Conservation (phyloP, 2,329 filamentous ascomycete genomes). For the Diaporthe ampelina region DNA sequence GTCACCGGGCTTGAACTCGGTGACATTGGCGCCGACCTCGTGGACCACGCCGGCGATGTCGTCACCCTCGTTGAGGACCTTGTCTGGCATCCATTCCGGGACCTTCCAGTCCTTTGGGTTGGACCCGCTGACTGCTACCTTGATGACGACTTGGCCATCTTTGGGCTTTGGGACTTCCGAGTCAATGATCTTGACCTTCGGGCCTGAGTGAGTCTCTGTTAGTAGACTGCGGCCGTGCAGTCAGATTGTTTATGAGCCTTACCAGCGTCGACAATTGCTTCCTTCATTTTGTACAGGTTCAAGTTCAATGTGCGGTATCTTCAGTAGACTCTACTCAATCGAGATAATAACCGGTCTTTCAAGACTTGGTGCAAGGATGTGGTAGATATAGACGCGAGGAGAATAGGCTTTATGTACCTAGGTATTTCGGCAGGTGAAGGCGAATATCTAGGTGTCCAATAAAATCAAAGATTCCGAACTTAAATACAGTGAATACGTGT, state of each 20-base stretch:
- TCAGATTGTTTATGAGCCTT: background rate
- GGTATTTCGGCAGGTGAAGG: background rate
- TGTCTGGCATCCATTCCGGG: constrained; percentile 44
- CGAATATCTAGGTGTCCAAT: background rate
- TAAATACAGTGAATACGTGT: background rate
- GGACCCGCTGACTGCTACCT: constrained; percentile 58
- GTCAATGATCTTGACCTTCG: constrained; percentile 55
- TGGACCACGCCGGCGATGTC: constrained; percentile 70
- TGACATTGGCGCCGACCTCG: constrained; percentile 66
- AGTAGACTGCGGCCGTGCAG: background rate
- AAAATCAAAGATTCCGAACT: background rate
- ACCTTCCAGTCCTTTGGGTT: constrained; percentile 65
- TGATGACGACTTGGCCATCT: constrained; percentile 57
- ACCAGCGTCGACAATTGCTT: constrained; percentile 35
- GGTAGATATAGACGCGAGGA: background rate
- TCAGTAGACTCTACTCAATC: background rate
- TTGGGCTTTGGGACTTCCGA: constrained; percentile 55
- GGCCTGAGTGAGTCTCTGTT: constrained; percentile 43
- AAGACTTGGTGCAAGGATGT: background rate
- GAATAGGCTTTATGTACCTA: background rate
- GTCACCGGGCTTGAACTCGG: constrained; percentile 70
- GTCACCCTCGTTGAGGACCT: constrained; percentile 62
- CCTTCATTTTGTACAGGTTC: constrained; percentile 20
- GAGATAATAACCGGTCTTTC: background rate
- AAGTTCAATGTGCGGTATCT: background rate